Conservation (phyloP, 2,329 filamentous ascomycete species). For the Fusarium caatingaense region DNA sequence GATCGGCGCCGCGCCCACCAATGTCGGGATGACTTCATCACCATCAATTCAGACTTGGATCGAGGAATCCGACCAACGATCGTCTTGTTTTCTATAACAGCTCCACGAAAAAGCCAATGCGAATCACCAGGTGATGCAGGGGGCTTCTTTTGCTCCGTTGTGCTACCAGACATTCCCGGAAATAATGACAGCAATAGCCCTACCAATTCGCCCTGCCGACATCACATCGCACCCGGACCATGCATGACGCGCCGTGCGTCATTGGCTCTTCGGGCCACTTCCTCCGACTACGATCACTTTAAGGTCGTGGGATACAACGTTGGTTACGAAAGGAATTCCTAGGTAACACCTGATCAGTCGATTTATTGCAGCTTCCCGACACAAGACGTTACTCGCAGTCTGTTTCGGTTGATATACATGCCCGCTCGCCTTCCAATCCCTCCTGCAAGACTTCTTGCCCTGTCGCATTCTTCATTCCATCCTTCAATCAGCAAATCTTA, state of each 20-base stretch:
- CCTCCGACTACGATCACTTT: conserved; percentile 34
- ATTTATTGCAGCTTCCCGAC: neutral
- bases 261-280: conserved; percentile 39
- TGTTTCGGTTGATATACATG: neutral
- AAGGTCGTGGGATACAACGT: conserved; percentile 12
- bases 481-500: conserved; percentile 2
- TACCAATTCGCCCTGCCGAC: conserved; percentile 20
- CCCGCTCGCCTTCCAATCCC: neutral
- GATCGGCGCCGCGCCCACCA: conserved; percentile 27
- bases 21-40: conserved; percentile 45
- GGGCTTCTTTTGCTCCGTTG: conserved; percentile 8
- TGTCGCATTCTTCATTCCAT: conserved; percentile 7
- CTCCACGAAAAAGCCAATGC: conserved; percentile 5
- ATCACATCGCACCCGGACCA: conserved; percentile 20
- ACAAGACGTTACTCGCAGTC: neutral
- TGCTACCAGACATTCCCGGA: conserved; percentile 15
- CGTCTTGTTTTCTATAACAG: conserved; percentile 6
- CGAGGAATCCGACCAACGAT: conserved; percentile 38
- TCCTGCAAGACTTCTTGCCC: conserved; percentile 11
- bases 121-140: conserved; percentile 15
- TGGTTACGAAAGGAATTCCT: neutral
- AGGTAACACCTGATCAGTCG: neutral
- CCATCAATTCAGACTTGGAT: conserved; percentile 27
- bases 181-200: conserved; percentile 27
- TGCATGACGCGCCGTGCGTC: conserved; percentile 47